These are phyloP conservation scores for Salix purpurea DNA, from an alignment of 345 rosid genomes.

Conservation along the genomic window DNA sequence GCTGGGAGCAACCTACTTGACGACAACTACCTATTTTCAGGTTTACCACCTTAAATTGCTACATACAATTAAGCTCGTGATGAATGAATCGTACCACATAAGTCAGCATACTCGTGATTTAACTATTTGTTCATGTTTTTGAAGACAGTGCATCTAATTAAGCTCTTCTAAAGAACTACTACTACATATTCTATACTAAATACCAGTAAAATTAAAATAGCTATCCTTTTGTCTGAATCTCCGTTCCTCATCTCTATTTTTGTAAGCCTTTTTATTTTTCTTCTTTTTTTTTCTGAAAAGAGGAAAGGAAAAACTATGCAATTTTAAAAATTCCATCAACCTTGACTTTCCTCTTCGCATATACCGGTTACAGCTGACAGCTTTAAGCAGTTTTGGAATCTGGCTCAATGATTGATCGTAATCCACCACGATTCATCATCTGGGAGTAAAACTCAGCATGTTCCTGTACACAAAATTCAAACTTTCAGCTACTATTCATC, in stretches of 20 bases:
- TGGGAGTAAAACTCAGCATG: slow-evolving; percentile 33
- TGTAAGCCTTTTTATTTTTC: neutral
- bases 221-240: neutral
- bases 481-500: neutral
- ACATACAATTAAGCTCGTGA: neutral
- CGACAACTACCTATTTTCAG: neutral
- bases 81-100: neutral
- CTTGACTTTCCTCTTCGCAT: neutral
- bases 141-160: neutral
- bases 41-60: neutral
- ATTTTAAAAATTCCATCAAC: neutral
- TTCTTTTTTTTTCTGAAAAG: neutral
- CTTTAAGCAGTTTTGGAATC: slow-evolving; percentile 15
- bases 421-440: slow-evolving; percentile 34
- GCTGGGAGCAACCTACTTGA: neutral
- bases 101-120: neutral
- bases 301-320: neutral
- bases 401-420: slow-evolving; percentile 26
- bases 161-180: neutral
- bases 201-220: too few relatives aligned
- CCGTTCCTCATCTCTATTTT: neutral
- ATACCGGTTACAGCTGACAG: neutral
- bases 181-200: neutral
- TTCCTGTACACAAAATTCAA: slow-evolving; percentile 15
- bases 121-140: neutral